phyloP scores from a whole-genome alignment of 345 rosid species.

The Boechera retrofracta region DNA sequence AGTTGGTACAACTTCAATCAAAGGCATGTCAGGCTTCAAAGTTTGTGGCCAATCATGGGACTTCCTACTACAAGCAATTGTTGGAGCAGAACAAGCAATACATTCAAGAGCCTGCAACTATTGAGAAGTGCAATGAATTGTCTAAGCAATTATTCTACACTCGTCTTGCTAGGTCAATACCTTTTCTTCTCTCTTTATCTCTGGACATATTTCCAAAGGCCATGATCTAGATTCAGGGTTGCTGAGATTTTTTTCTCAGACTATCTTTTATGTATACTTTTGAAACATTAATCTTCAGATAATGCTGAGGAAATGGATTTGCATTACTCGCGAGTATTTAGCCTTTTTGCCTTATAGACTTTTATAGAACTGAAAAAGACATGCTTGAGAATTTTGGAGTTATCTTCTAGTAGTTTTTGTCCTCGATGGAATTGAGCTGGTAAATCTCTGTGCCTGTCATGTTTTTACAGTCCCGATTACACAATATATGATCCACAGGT shows the following conservation, averaged over 20 bases:
- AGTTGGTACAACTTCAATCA: conserved; percentile 62
- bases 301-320: background rate
- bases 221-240: conserved; percentile 2
- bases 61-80: conserved; percentile 59
- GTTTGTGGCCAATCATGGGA: conserved; percentile 58
- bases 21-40: conserved; percentile 66
- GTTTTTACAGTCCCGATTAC: background rate
- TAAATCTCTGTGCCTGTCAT: background rate
- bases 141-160: conserved; percentile 73
- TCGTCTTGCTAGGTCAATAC: conserved; percentile 68
- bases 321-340: background rate
- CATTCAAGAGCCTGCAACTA: conserved; percentile 64
- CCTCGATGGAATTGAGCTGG: background rate
- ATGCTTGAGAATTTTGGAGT: background rate
- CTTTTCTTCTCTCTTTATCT: background rate
- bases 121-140: conserved; percentile 64
- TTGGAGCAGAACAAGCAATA: conserved; percentile 73
- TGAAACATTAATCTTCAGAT: background rate
- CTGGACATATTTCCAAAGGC: background rate
- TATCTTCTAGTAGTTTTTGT: background rate
- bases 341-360: background rate
- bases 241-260: background rate
- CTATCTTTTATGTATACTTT: background rate
- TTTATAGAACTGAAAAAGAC: background rate
- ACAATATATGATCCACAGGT: background rate